Evolutionary conservation across 805 yeast species (phyloP).

Genomic region (Saturnispora quitensis): DNA sequence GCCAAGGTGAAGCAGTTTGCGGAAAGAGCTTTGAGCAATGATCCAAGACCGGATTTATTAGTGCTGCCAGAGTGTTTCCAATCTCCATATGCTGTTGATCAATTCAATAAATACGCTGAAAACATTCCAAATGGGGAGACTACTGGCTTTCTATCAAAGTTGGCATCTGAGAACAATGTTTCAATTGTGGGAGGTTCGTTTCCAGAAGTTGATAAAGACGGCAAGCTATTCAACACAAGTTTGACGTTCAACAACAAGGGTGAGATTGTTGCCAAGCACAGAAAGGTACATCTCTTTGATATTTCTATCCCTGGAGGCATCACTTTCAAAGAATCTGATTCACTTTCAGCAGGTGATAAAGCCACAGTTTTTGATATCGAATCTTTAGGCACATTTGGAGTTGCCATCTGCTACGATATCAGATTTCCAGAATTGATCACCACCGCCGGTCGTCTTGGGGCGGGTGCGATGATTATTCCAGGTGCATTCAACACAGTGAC

Average conservation of each 20-base stretch:
- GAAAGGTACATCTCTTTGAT: constrained; percentile 88
- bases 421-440: constrained; percentile 73
- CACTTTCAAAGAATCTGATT: constrained; percentile 72
- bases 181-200: constrained; percentile 84
- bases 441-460: constrained; percentile 55
- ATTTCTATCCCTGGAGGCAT: constrained; percentile 89
- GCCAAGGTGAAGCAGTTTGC: constrained; percentile 56
- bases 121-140: constrained; percentile 68
- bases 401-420: constrained; percentile 80
- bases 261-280: constrained; percentile 72
- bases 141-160: constrained; percentile 46
- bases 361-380: constrained; percentile 68
- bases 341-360: constrained; percentile 70
- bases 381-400: constrained; percentile 59
- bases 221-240: constrained; percentile 62
- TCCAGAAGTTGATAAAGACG: constrained; percentile 64
- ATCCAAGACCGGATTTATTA: constrained; percentile 55
- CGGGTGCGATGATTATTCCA: constrained; percentile 73
- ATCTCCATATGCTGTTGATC: constrained; percentile 84
- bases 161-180: constrained; percentile 59
- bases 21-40: constrained; percentile 47
- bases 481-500: constrained; percentile 81
- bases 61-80: constrained; percentile 95
- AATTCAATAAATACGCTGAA: constrained; percentile 85
- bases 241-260: constrained; percentile 67